A percentile compares a stretch with the other conserved stretches of the same genome.
These are phyloP conservation scores for Leptosphaerulina australis DNA, from an alignment of 2,329 filamentous ascomycete species.

Conservation along the genomic window DNA sequence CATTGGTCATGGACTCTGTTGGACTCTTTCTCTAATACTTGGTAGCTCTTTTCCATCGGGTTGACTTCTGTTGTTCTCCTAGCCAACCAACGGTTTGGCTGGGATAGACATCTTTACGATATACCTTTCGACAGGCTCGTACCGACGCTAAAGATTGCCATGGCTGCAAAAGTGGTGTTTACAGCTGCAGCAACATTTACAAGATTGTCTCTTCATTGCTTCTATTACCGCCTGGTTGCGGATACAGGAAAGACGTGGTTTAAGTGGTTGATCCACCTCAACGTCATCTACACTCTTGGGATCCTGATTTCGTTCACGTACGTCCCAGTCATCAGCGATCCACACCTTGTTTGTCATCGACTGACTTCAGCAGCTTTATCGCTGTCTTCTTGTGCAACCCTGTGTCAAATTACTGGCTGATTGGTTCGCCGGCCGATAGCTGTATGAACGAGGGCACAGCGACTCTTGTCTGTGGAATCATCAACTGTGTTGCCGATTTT, in stretches of 20 bases:
- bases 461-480: slow-evolving; percentile 50
- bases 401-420: slow-evolving; percentile 51
- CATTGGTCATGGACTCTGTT: neutral
- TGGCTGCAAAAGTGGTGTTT: slow-evolving; percentile 53
- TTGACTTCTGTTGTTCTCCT: slow-evolving; percentile 50
- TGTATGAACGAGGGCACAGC: slow-evolving; percentile 52
- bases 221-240: slow-evolving; percentile 54
- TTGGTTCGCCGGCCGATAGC: slow-evolving; percentile 36
- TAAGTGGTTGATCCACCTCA: slow-evolving; percentile 48
- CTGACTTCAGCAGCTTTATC: slow-evolving; percentile 17
- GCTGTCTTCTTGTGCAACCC: slow-evolving; percentile 52
- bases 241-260: slow-evolving; percentile 51
- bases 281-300: slow-evolving; percentile 46
- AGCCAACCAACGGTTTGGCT: slow-evolving; percentile 51
- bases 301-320: slow-evolving; percentile 47
- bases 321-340: too few species aligned
- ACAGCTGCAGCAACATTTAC: slow-evolving; percentile 52
- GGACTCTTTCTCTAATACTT: slow-evolving; percentile 3
- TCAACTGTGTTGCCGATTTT: slow-evolving; percentile 53
- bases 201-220: slow-evolving; percentile 52
- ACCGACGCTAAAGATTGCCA: slow-evolving; percentile 46
- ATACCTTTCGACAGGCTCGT: slow-evolving; percentile 38
- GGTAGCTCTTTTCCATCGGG: slow-evolving; percentile 47
- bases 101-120: slow-evolving; percentile 54
- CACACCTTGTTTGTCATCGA: too few species aligned